Base-by-base conservation (phyloP, 257 asterid species). In the Nicotiana tabacum region DNA sequence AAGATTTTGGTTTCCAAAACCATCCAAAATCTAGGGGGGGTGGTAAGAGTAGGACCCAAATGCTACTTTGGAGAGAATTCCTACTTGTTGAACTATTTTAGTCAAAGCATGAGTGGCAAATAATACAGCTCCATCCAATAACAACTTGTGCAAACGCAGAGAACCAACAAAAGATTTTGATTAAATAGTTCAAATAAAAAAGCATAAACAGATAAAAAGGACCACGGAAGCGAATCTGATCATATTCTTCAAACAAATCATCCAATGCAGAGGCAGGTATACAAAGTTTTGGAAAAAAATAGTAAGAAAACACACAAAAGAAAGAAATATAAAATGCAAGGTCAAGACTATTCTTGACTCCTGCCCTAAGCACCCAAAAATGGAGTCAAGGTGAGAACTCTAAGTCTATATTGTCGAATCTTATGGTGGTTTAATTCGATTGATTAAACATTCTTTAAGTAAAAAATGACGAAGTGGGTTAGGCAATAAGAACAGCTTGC, bases 31-130 rank as follows among this genome's bases (percentile, higher is more conserved):
- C 46, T 58, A 77, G 55, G 37, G 66, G 64, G 64, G n/a, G 1
- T 48, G 15, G 64, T 48, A 27, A 32, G 11, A 51, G 35, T 48
- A 27, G 80, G 64, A 48, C 64, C 64, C 43, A 51, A 76, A 2
- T 58, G 64, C 64, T 17, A 11, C 24, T 29, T 70, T 13, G 57
- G 46, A 43, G 9, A 70, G 77, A 69, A n/a, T 9, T 69, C 33
- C 56, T n/a, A n/a, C 21, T 32, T 12, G 51, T 67, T 24, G 43
- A 72, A 69, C 87, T 88, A 82, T 87, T 89, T 77, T 77, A 64
- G 91, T 83, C 85, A 84, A 88, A 87, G 86, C 78, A 82, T 56
- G 64, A 86, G 81, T 83, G 90, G 83, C 37, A 78, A 84, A 60
- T 37, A 84, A 58, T 37, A 82, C 57, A 72, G 74, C 17, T 74